Evolutionary conservation across 306 rosid genomes (phyloP).

Genomic region (Rosa persica): DNA sequence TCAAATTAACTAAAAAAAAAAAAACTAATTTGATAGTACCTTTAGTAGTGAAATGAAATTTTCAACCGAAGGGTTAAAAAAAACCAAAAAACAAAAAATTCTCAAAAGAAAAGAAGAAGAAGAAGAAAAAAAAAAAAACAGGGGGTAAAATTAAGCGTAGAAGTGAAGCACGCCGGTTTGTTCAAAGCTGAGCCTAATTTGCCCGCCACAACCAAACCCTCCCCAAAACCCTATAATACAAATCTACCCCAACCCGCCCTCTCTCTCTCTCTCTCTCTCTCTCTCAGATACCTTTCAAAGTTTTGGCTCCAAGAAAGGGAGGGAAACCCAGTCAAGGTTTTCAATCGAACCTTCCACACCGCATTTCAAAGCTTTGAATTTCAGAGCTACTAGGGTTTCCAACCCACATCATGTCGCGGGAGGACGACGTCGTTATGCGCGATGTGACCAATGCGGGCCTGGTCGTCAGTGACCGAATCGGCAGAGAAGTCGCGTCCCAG

Average conservation of each 20-base stretch:
- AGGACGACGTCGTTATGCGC: slow-evolving; percentile 75
- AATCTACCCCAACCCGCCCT: background rate
- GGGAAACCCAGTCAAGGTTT: slow-evolving; percentile 12
- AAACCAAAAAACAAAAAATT: no score
- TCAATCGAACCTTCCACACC: background rate
- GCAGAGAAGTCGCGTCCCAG: slow-evolving; percentile 78
- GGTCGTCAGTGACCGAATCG: slow-evolving; percentile 82
- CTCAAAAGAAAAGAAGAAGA: no score
- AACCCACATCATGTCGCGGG: slow-evolving; percentile 55
- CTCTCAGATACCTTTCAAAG: background rate
- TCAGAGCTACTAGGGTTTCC: slow-evolving; percentile 22
- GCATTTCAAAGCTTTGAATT: background rate
- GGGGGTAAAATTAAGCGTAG: no score
- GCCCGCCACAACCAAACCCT: slow-evolving; percentile 67
- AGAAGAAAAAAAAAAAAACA: no score
- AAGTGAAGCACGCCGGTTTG: background rate
- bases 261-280: background rate
- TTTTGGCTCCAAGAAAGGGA: slow-evolving; percentile 19
- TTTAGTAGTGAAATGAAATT: no score
- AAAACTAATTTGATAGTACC: no score
- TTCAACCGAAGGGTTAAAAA: no score
- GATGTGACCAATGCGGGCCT: slow-evolving; percentile 84
- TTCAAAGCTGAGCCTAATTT: slow-evolving; percentile 17
- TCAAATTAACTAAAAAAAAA: no score
- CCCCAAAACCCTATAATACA: slow-evolving; percentile 53